These are phyloP conservation scores for Jatropha podagrica DNA, from an alignment of 441 rosid species.

Conservation along the genomic window DNA sequence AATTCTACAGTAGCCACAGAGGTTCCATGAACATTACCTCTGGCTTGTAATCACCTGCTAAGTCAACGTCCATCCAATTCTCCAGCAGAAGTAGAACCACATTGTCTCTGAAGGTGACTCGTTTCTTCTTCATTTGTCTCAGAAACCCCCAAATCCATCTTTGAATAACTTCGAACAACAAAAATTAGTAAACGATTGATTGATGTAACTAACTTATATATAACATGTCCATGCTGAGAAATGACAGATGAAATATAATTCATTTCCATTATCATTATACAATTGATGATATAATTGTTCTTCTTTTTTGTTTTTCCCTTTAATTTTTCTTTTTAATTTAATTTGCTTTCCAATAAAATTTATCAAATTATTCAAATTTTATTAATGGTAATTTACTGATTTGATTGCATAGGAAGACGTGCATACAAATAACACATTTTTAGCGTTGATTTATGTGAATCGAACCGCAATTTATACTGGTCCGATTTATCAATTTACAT, in stretches of 20 bases:
- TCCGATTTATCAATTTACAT: too few species aligned
- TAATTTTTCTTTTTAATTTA: too few species aligned
- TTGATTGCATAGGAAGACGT: too few species aligned
- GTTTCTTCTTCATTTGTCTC: neutral
- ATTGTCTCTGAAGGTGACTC: neutral
- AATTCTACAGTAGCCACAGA: neutral
- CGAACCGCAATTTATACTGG: too few species aligned
- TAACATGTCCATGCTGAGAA: neutral
- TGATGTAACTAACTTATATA: neutral
- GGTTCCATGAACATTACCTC: neutral
- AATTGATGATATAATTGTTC: too few species aligned
- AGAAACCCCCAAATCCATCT: neutral
- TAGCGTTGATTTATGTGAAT: too few species aligned
- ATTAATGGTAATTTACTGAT: too few species aligned
- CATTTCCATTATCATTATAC: neutral
- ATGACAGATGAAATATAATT: neutral
- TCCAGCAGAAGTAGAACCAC: constrained; percentile 9
- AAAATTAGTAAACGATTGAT: neutral
- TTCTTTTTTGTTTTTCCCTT: too few species aligned
- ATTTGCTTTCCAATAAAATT: too few species aligned
- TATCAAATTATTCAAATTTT: too few species aligned
- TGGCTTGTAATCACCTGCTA: neutral
- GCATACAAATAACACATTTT: too few species aligned
- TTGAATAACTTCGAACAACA: neutral
- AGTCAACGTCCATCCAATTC: neutral